Evolutionary conservation across 345 rosid genomes (phyloP).

Genomic region (Gossypium australe): DNA sequence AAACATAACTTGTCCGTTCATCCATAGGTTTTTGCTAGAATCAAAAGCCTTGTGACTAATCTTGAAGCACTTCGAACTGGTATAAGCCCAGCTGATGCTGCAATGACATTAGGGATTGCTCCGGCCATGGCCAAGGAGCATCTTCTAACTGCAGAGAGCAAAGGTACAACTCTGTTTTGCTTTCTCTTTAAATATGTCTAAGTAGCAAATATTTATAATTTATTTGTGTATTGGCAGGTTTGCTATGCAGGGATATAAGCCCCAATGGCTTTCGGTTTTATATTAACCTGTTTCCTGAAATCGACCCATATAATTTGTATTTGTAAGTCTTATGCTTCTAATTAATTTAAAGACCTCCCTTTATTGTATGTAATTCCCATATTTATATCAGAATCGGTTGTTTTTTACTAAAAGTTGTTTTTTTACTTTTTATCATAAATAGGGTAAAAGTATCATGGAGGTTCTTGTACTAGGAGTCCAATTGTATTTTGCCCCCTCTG

Average conservation of each 20-base stretch:
- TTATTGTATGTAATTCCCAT: not conserved
- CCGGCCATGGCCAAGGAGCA: constrained; percentile 99
- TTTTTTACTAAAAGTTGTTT: not conserved
- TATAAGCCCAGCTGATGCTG: constrained; percentile 88
- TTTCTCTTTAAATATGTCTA: constrained; percentile 9
- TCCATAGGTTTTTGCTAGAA: constrained; percentile 66
- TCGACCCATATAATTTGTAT: constrained; percentile 41
- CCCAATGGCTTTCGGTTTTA: constrained; percentile 85
- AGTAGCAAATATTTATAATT: constrained; percentile 3
- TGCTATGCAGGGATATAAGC: constrained; percentile 85
- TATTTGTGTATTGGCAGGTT: constrained; percentile 47
- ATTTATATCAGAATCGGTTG: not conserved
- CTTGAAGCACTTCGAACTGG: constrained; percentile 62
- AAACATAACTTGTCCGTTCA: not conserved
- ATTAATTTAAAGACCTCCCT: not conserved
- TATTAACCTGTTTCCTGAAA: constrained; percentile 68
- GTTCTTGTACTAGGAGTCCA: too few relatives aligned
- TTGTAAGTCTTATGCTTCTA: constrained; percentile 44
- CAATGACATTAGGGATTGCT: constrained; percentile 82
- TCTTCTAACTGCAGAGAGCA: constrained; percentile 82
- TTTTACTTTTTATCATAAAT: not conserved
- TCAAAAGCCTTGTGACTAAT: constrained; percentile 57
- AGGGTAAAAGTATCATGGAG: not conserved
- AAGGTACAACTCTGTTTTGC: constrained; percentile 37
- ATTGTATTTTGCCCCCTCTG: too few relatives aligned